Percentiles rank a stretch among this genome's conserved stretches.
phyloP scores from a whole-genome alignment of 495 filamentous ascomycete genomes.

The Hyaloscypha finlandica region DNA sequence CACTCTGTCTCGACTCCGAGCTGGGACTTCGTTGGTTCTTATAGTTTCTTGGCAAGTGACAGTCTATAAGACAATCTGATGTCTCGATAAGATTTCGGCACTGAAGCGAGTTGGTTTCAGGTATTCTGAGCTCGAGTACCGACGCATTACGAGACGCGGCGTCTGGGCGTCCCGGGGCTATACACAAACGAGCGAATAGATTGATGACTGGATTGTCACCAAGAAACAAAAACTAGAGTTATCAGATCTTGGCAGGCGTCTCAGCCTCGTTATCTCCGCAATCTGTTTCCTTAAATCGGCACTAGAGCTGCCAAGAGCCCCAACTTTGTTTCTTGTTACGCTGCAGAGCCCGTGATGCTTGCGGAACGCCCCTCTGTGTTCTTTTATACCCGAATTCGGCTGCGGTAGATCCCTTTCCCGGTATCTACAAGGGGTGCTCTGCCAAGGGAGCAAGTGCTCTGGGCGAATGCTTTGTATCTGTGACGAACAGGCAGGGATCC shows the following conservation, averaged over 20 bases:
- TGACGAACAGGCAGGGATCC: conserved; percentile 4
- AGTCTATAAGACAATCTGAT: neutral
- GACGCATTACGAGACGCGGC: neutral
- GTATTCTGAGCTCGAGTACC: neutral
- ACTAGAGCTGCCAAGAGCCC: neutral
- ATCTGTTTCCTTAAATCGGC: neutral
- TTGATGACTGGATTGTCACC: neutral
- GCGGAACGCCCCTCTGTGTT: neutral
- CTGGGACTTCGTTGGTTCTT: neutral
- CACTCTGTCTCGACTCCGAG: neutral
- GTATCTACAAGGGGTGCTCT: neutral
- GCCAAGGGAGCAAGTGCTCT: neutral
- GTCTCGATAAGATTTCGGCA: neutral
- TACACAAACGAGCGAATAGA: neutral
- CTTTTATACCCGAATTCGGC: neutral
- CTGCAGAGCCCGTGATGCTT: neutral
- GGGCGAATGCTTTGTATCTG: neutral
- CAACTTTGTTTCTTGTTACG: conserved; percentile 3
- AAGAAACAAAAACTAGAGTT: neutral
- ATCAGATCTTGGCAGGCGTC: conserved; percentile 9
- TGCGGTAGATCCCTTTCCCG: neutral
- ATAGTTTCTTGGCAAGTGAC: neutral
- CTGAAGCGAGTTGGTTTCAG: neutral
- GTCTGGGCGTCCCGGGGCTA: neutral
- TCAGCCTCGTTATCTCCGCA: neutral